These are phyloP conservation scores for Cladochytrium replicatum DNA, from an alignment of 192 early-diverging fungal genomes.

Conservation along the genomic window DNA sequence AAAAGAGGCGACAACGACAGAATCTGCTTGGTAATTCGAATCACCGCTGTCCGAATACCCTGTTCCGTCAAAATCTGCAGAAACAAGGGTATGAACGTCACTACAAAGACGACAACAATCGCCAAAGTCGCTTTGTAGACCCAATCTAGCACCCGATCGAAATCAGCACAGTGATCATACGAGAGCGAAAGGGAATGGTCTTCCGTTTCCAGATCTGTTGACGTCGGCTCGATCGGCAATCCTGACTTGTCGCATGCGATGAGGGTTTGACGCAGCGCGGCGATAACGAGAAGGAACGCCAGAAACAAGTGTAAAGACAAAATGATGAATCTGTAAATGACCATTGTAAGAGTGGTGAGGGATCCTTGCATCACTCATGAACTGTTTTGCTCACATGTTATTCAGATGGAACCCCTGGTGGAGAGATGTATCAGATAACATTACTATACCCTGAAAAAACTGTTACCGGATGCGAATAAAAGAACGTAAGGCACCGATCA, in stretches of 20 bases:
- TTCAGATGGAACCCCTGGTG: slow-evolving; percentile 70
- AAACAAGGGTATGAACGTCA: slow-evolving; percentile 72
- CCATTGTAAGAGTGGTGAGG: not conserved
- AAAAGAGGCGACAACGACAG: slow-evolving; percentile 74
- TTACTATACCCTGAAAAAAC: slow-evolving; percentile 1
- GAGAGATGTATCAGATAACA: not conserved
- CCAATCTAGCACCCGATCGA: slow-evolving; percentile 69
- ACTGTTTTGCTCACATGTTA: slow-evolving; percentile 50
- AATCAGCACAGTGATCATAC: slow-evolving; percentile 55
- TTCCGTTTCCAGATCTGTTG: slow-evolving; percentile 32
- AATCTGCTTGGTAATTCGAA: slow-evolving; percentile 69
- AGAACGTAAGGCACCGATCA: slow-evolving; percentile 81
- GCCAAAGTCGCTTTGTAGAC: slow-evolving; percentile 70
- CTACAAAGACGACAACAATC: slow-evolving; percentile 70
- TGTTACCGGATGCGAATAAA: slow-evolving; percentile 66
- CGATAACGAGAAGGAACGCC: slow-evolving; percentile 66
- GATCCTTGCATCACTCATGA: not conserved
- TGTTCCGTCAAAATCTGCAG: slow-evolving; percentile 77
- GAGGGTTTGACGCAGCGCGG: slow-evolving; percentile 54
- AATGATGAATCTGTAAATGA: slow-evolving; percentile 49
- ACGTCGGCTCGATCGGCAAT: slow-evolving; percentile 22
- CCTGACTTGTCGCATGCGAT: slow-evolving; percentile 32
- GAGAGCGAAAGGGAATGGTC: slow-evolving; percentile 8
- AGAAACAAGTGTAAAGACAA: slow-evolving; percentile 73
- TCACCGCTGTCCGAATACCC: slow-evolving; percentile 59